Conservation (phyloP, 345 rosid genomes). For the Eucalyptus polybractea region DNA sequence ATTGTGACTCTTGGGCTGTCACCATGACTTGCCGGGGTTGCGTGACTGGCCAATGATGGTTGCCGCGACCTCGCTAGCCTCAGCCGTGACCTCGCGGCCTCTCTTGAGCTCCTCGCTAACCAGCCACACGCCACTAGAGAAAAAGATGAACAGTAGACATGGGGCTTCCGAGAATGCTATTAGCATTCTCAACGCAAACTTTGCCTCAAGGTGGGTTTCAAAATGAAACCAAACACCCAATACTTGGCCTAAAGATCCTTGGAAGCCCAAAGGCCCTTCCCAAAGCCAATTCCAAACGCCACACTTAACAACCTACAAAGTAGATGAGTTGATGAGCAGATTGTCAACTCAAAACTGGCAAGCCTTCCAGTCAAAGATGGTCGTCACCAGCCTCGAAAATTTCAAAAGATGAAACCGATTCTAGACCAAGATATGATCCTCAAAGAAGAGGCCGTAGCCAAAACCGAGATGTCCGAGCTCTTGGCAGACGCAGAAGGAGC, state of each 20-base stretch:
- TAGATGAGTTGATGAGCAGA: background rate
- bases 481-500: background rate
- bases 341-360: background rate
- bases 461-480: background rate
- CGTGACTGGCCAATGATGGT: accelerated
- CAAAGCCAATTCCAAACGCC: too few relatives aligned
- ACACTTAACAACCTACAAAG: background rate
- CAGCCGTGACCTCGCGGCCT: accelerated
- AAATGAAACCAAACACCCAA: too few relatives aligned
- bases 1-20: accelerated
- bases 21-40: accelerated
- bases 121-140: accelerated
- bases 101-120: accelerated
- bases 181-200: too few relatives aligned
- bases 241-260: too few relatives aligned
- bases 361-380: background rate
- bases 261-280: too few relatives aligned
- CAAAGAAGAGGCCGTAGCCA: background rate
- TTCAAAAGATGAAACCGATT: background rate
- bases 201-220: too few relatives aligned
- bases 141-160: accelerated
- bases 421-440: background rate
- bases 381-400: background rate
- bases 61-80: accelerated
- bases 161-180: accelerated